These are phyloP conservation scores for Fulvia fulva DNA, from an alignment of 2,329 filamentous ascomycete genomes.

Conservation along the genomic window DNA sequence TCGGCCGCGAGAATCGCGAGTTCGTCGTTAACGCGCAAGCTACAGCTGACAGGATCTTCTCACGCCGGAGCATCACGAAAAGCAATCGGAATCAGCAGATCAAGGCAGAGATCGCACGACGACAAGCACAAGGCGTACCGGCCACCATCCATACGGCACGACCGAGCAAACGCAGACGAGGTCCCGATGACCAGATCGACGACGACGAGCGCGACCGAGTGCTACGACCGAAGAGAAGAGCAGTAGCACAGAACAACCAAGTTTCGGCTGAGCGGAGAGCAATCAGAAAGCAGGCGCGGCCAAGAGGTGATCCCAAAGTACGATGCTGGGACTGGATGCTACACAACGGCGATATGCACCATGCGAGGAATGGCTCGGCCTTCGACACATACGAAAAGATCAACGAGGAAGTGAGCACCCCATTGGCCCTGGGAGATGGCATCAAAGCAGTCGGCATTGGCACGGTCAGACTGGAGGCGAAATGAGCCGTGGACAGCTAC, in stretches of 20 bases:
- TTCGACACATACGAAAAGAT: constrained; percentile 7
- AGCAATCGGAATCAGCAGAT: no score
- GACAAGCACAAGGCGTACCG: no score
- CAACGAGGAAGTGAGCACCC: not conserved
- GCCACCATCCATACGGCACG: no score
- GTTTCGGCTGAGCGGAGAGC: not conserved
- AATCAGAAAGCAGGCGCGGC: not conserved
- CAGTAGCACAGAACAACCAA: no score
- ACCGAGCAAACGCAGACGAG: no score
- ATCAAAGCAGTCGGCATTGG: constrained; percentile 6
- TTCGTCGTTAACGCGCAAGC: not conserved
- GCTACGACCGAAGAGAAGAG: not conserved
- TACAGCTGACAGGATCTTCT: not conserved
- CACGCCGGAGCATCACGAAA: not conserved
- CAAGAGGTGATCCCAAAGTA: not conserved
- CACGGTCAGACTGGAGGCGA: not conserved
- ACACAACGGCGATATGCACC: constrained; percentile 5
- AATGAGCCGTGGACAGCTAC: not conserved
- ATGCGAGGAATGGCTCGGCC: constrained; percentile 1
- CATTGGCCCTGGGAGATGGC: not conserved
- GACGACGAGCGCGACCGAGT: not conserved
- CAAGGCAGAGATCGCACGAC: no score
- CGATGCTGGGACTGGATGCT: constrained; percentile 8
- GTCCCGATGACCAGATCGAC: not conserved
- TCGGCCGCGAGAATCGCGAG: not conserved